phyloP scores from a whole-genome alignment of 2,329 filamentous ascomycete species.

The Aspergillus pseudoviridinutans region DNA sequence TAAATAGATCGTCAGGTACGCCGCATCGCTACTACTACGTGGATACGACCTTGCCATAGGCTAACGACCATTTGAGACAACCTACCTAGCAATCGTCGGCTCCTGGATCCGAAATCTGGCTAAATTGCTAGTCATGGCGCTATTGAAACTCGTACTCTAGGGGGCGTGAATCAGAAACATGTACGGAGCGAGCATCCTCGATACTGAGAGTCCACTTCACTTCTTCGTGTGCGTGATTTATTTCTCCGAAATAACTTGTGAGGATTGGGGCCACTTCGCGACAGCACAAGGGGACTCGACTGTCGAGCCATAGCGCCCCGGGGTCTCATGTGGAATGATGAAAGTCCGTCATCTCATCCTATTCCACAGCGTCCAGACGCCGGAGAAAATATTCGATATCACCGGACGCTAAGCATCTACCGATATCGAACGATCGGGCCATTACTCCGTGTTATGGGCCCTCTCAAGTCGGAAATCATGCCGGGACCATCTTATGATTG shows the following conservation, averaged over 20 bases:
- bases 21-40: too few species aligned
- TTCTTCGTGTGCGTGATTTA: not conserved
- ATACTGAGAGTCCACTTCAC: not conserved
- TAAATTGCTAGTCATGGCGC: not conserved
- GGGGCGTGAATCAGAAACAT: not conserved
- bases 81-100: too few species aligned
- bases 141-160: not conserved
- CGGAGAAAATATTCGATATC: not conserved
- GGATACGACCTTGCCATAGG: too few species aligned
- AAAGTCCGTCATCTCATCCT: too few species aligned
- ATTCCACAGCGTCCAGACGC: not conserved
- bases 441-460: not conserved
- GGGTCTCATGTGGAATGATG: too few species aligned
- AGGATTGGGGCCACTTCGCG: not conserved
- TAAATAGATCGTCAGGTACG: too few species aligned
- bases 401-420: not conserved
- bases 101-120: not conserved
- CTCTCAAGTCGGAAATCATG: not conserved
- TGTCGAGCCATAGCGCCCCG: not conserved
- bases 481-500: not conserved
- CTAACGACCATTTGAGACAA: too few species aligned
- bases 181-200: not conserved
- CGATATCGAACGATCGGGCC: not conserved
- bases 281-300: not conserved
- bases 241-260: not conserved